Evolutionary conservation across 345 rosid genomes (phyloP).

Genomic region (Fremontodendron californicum): DNA sequence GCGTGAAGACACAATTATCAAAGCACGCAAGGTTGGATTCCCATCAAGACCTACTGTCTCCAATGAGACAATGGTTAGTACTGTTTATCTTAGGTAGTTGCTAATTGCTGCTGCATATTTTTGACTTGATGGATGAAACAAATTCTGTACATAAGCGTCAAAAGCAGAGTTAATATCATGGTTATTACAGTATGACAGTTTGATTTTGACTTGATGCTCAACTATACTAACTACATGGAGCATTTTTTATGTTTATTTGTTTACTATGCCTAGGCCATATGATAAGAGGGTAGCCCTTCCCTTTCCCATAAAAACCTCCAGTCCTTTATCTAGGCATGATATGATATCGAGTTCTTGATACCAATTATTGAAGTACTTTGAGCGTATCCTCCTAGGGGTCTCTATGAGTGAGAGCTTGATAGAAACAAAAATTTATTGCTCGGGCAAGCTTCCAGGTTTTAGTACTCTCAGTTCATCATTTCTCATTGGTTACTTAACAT

Average conservation of each 20-base stretch:
- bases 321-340: neutral
- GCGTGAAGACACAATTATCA: too few species aligned
- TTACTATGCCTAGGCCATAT: too few species aligned
- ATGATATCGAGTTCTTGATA: neutral
- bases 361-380: neutral
- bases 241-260: neutral
- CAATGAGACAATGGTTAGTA: constrained; percentile 83
- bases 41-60: constrained; percentile 89
- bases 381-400: neutral
- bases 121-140: neutral
- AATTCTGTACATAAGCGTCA: neutral
- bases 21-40: constrained; percentile 93
- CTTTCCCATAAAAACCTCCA: neutral
- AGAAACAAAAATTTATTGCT: neutral
- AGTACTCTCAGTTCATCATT: neutral
- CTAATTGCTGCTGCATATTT: neutral
- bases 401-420: neutral
- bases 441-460: neutral
- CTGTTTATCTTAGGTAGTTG: neutral
- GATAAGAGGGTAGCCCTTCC: neutral
- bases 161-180: neutral
- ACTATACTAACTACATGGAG: neutral
- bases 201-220: neutral
- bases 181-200: neutral
- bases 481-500: neutral